Evolutionary conservation across 257 asterid species (phyloP).

Genomic region (Przewalskia tangutica): DNA sequence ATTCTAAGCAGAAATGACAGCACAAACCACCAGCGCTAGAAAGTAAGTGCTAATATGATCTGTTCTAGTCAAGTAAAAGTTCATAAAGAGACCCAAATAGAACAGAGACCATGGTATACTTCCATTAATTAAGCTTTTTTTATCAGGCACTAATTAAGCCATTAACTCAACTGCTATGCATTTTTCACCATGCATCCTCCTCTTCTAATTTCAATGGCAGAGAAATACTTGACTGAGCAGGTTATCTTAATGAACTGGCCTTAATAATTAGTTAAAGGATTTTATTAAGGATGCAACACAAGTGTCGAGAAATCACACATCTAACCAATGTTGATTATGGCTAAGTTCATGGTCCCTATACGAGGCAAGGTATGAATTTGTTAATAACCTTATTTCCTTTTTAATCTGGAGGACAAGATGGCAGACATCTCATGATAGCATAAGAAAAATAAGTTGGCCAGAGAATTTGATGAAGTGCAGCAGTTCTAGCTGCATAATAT

Average conservation of each 20-base stretch:
- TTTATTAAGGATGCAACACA: background rate
- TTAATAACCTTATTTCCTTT: background rate
- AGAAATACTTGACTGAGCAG: background rate
- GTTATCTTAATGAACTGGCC: background rate
- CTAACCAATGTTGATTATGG: background rate
- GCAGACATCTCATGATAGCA: background rate
- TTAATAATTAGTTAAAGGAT: background rate
- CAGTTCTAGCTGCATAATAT: background rate
- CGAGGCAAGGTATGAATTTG: background rate
- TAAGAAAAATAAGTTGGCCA: background rate
- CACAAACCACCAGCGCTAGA: background rate
- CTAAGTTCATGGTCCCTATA: background rate
- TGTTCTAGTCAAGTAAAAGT: background rate
- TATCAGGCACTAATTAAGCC: too few species aligned
- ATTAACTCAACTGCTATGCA: background rate
- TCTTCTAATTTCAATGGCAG: background rate
- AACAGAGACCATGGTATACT: background rate
- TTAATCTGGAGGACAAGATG: background rate
- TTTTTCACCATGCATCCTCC: background rate
- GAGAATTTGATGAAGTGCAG: background rate
- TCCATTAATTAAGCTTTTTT: background rate
- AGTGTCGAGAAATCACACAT: background rate
- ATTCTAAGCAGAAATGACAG: background rate
- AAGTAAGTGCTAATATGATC: background rate
- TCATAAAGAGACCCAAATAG: background rate